phyloP scores from a whole-genome alignment of 2,329 filamentous ascomycete species.

The Epichloe aotearoae region DNA sequence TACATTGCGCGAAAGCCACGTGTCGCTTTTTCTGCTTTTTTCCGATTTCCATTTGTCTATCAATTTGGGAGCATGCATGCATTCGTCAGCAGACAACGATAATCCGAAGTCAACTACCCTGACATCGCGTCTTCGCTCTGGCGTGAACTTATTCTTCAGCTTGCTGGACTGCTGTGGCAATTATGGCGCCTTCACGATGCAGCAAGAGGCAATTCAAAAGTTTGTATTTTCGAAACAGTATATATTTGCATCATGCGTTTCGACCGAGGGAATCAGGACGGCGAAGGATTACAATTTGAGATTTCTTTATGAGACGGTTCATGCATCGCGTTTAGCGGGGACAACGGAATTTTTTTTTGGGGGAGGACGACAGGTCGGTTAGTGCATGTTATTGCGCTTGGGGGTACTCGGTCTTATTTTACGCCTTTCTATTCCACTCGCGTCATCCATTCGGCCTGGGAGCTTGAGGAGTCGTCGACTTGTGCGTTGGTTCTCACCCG shows the following conservation, averaged over 20 bases:
- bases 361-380: not conserved
- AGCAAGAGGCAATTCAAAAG: constrained; percentile 10
- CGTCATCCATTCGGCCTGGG: not conserved
- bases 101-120: not conserved
- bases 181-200: constrained; percentile 5
- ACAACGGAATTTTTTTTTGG: constrained; percentile 14
- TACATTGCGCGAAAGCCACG: not conserved
- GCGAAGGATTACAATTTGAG: not conserved
- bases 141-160: not conserved
- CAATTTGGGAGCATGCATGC: not conserved
- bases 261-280: constrained; percentile 10
- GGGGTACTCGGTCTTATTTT: not conserved
- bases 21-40: not conserved
- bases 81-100: not conserved
- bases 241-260: constrained; percentile 16
- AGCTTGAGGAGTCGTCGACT: not conserved
- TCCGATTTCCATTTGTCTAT: constrained; percentile 1
- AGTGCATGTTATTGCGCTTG: constrained; percentile 7
- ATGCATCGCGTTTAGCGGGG: constrained; percentile 27
- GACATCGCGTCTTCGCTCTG: not conserved
- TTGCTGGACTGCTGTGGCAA: not conserved
- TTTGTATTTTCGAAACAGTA: constrained; percentile 14
- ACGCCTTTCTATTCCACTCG: constrained; percentile 4
- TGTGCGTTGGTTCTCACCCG: not conserved
- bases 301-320: constrained; percentile 16